Base-by-base conservation (phyloP, 2,329 filamentous ascomycete species). In the Aspergillus quadricinctus region DNA sequence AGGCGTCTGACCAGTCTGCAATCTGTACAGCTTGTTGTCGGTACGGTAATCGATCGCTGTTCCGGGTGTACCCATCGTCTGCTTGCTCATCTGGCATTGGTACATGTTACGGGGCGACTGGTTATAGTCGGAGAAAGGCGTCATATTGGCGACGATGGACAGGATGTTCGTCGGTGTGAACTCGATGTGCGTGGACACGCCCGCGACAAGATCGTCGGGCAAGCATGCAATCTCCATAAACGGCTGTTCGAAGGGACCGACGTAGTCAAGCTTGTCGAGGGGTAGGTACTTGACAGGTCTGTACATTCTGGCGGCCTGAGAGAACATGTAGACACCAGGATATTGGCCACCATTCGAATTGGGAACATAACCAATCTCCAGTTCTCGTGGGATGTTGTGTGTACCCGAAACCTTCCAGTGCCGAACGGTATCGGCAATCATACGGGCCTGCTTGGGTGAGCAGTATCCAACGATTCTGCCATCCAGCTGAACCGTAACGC, bases 51-150 rank as follows among this genome's bases (percentile, higher is more conserved):
- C 83, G 61, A 93, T 80, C 2, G 93, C 88, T 7, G 92, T 89
- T 56, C 89, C 92, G 3, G 93, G 92, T 25, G 94, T 97, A 74
- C 94, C 94, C 94, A 99, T 99, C 0, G 93, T 92, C 78, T 99
- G 94, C 74, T 99, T 99, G 78, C 91, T 92, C 94, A 97, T 97
- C 81, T 97, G 94, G 78, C 92, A 97, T 72, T 96, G 90, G 73
- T 97, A 99, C 93, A 97, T 97, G 77, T 99, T 99, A 83, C 94
- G 83, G 1, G 94, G 94, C 14, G 92, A 97, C 75, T 99, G 94
- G 77, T 99, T 99, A 78, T 96, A 96, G 72, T 99, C 91, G 49
- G 93, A 97, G 77, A 99, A 99, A 3, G 94, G 94, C 0, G 94
- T 99, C 88, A 97, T 96, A 77, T 97, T 97, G 67, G 94, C 94